Percentiles rank a stretch among this genome's conserved stretches.
Conservation (phyloP, 129 eudicot species). For the Tanacetum coccineum region DNA sequence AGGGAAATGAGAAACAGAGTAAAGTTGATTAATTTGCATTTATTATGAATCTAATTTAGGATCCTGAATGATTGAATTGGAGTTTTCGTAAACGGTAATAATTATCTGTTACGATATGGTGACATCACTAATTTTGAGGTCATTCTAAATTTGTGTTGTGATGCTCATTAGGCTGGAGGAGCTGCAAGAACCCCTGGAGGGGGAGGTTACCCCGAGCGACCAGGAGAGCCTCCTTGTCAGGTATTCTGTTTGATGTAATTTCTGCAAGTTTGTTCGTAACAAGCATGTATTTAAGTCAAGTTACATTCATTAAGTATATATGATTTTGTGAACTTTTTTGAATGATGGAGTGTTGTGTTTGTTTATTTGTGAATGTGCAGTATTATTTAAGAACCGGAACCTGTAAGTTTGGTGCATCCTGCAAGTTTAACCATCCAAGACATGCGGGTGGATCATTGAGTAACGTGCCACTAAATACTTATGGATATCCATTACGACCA, state of each 20-base stretch:
- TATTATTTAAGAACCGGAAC: constrained; percentile 90
- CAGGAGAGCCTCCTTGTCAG: constrained; percentile 91
- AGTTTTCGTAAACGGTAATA: constrained; percentile 1
- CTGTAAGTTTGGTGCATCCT: constrained; percentile 91
- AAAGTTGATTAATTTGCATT: too few relatives aligned
- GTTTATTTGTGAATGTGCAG: constrained; percentile 43
- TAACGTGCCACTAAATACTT: constrained; percentile 64
- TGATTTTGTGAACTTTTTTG: constrained; percentile 11
- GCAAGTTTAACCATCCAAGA: constrained; percentile 95
- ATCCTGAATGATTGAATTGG: constrained; percentile 12
- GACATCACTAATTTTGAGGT: background rate
- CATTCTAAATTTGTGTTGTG: constrained; percentile 8
- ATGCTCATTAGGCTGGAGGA: constrained; percentile 42
- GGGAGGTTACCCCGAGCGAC: constrained; percentile 79
- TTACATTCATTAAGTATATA: background rate
- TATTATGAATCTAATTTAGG: background rate
- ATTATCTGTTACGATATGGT: background rate
- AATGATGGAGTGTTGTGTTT: constrained; percentile 12
- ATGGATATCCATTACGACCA: constrained; percentile 91
- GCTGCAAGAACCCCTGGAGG: constrained; percentile 47
- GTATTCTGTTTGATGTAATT: constrained; percentile 33
- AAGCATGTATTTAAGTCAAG: too few relatives aligned
- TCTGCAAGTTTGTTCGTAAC: background rate
- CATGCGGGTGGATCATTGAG: constrained; percentile 86
- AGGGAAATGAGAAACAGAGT: too few relatives aligned